Evolutionary conservation across 2,329 filamentous ascomycete genomes (phyloP).

Genomic region (Venturia oleaginea): DNA sequence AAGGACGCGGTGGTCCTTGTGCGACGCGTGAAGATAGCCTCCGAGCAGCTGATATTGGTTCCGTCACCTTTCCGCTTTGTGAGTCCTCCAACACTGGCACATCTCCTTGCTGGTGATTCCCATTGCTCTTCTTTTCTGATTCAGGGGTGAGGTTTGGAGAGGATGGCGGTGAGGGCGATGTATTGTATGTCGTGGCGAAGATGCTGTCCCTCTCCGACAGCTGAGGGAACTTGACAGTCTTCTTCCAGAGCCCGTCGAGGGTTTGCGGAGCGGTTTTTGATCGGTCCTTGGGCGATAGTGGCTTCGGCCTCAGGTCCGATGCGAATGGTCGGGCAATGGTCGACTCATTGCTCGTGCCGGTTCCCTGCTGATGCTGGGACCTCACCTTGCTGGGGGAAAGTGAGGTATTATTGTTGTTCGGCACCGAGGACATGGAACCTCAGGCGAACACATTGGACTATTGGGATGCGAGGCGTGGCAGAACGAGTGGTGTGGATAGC

Average conservation of each 20-base stretch:
- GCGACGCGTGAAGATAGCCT: background rate
- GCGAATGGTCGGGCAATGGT: background rate
- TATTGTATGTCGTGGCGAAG: slow-evolving; percentile 50
- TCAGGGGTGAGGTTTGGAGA: background rate
- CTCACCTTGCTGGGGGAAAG: slow-evolving; percentile 31
- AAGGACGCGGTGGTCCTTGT: background rate
- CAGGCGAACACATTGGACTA: slow-evolving; percentile 27
- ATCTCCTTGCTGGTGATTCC: slow-evolving; percentile 5
- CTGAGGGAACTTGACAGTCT: slow-evolving; percentile 37
- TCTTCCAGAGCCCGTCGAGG: slow-evolving; percentile 27
- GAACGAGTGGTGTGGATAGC: slow-evolving; percentile 11
- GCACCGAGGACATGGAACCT: slow-evolving; percentile 32
- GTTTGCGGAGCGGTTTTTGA: slow-evolving; percentile 30
- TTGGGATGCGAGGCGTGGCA: slow-evolving; percentile 20
- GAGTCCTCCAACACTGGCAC: slow-evolving; percentile 3
- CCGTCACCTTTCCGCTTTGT: slow-evolving; percentile 5
- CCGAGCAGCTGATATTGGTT: background rate
- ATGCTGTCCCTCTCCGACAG: slow-evolving; percentile 55
- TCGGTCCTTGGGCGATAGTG: slow-evolving; percentile 26
- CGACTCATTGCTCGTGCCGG: background rate
- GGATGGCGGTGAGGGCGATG: slow-evolving; percentile 8
- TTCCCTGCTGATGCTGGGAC: background rate
- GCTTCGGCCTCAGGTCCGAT: slow-evolving; percentile 12
- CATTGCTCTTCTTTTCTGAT: background rate
- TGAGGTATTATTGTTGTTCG: slow-evolving; percentile 31